Conservation (phyloP, 192 early-diverging fungal genomes). For the Entrophospora sp. region DNA sequence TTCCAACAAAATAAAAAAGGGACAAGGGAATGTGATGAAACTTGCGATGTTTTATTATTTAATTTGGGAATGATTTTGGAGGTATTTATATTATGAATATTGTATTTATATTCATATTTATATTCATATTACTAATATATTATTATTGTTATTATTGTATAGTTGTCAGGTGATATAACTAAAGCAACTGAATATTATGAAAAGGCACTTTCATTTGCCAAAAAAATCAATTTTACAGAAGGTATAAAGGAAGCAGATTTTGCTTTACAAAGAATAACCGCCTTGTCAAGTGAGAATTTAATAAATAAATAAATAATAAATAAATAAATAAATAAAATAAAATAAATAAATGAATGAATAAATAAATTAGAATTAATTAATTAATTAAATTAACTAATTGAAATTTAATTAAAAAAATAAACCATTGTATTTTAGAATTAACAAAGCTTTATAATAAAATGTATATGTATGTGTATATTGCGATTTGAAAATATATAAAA, state of each 20-base stretch:
- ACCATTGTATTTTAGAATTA: too few relatives aligned
- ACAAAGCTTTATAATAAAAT: too few relatives aligned
- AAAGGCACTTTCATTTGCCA: slow-evolving; percentile 1
- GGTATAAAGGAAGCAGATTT: slow-evolving; percentile 18
- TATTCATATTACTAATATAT: not conserved
- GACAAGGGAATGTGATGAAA: slow-evolving; percentile 39
- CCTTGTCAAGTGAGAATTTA: not conserved
- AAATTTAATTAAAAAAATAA: too few relatives aligned
- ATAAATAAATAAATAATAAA: too few relatives aligned
- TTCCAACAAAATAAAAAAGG: slow-evolving; percentile 24
- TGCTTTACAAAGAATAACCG: slow-evolving; percentile 15
- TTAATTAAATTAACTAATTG: too few relatives aligned
- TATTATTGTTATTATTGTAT: not conserved
- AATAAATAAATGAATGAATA: too few relatives aligned
- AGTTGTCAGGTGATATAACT: slow-evolving; percentile 15
- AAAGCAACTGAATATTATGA: slow-evolving; percentile 17
- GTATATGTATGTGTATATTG: too few relatives aligned
- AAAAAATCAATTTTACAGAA: slow-evolving; percentile 4
- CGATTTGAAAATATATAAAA: too few relatives aligned
- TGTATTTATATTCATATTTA: not conserved
- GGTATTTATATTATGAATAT: slow-evolving; percentile 25
- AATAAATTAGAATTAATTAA: too few relatives aligned
- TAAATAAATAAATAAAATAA: too few relatives aligned
- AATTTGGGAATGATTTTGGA: slow-evolving; percentile 52
- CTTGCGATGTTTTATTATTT: slow-evolving; percentile 43